A percentile compares a stretch with the other conserved stretches of the same genome.
Conservation (phyloP, 768 basidiomycete genomes). For the Nidula microcarpa region DNA sequence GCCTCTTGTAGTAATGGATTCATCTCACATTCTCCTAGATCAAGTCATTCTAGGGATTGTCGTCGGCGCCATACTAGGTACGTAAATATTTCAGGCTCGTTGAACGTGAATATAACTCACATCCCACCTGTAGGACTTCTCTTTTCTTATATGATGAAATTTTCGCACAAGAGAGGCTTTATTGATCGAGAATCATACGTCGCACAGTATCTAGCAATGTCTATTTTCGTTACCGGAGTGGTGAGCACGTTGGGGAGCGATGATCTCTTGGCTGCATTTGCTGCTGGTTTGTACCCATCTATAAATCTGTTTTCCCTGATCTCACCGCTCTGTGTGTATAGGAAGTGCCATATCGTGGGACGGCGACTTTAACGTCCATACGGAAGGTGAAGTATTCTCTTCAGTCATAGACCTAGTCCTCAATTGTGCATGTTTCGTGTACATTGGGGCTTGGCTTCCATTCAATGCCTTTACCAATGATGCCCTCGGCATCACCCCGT, state of each 20-base stretch:
- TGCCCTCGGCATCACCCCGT: conserved; percentile 60
- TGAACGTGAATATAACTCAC: neutral
- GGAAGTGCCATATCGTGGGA: conserved; percentile 94
- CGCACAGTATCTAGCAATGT: conserved; percentile 75
- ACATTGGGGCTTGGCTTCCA: conserved; percentile 86
- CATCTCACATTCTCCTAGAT: conserved; percentile 58
- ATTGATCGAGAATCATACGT: conserved; percentile 69
- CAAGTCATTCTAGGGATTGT: conserved; percentile 74
- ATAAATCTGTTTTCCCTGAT: neutral
- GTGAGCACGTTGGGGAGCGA: conserved; percentile 80
- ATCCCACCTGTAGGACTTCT: conserved; percentile 42
- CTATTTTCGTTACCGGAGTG: conserved; percentile 75
- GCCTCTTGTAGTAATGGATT: conserved; percentile 2
- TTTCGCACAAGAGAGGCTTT: conserved; percentile 21
- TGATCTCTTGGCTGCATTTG: conserved; percentile 87
- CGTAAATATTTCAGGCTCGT: neutral
- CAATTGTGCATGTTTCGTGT: conserved; percentile 78
- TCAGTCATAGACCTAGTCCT: conserved; percentile 87
- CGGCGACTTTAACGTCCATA: conserved; percentile 75
- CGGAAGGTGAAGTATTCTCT: conserved; percentile 83
- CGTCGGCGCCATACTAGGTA: conserved; percentile 40
- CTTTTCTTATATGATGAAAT: conserved; percentile 73
- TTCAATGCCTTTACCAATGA: conserved; percentile 55
- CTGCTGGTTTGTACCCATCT: conserved; percentile 49
- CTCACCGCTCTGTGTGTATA: conserved; percentile 12